Evolutionary conservation across 148 eudicot species (phyloP).

Genomic region (Fagopyrum tataricum): DNA sequence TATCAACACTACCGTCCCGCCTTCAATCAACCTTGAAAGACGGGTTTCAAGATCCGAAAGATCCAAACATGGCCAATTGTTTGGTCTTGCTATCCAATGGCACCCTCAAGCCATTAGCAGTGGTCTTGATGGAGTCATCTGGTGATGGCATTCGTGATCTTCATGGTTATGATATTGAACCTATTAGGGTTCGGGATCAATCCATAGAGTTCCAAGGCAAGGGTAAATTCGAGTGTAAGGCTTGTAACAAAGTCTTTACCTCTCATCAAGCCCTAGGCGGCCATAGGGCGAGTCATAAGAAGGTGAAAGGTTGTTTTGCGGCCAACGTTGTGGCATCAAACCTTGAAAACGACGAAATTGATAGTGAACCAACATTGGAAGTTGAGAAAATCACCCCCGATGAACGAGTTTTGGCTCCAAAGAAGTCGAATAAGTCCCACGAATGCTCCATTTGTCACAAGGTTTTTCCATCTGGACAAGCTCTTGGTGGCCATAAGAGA

Average conservation of each 20-base stretch:
- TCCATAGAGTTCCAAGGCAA: background rate
- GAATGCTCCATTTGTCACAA: constrained; percentile 9
- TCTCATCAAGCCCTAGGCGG: constrained; percentile 12
- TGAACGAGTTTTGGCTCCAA: background rate
- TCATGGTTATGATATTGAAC: background rate
- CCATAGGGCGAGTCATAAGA: constrained; percentile 12
- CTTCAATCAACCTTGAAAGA: background rate
- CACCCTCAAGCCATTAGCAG: background rate
- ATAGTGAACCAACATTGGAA: background rate
- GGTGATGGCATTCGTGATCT: background rate
- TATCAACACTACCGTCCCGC: background rate
- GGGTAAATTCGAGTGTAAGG: constrained; percentile 6
- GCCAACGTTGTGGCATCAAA: background rate
- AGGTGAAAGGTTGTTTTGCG: background rate
- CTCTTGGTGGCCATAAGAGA: constrained; percentile 13
- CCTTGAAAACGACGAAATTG: background rate
- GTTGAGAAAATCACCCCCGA: background rate
- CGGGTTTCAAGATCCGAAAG: background rate
- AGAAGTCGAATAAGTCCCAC: background rate
- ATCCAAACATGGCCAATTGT: background rate
- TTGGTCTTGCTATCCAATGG: background rate
- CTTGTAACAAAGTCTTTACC: constrained; percentile 1
- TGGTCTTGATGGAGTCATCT: background rate
- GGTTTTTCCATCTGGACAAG: constrained; percentile 11
- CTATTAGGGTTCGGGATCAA: background rate